Evolutionary conservation across 805 yeast genomes (phyloP), one percentile per base, ranked within the genome.

Genomic region (Teunomyces funiuensis): DNA sequence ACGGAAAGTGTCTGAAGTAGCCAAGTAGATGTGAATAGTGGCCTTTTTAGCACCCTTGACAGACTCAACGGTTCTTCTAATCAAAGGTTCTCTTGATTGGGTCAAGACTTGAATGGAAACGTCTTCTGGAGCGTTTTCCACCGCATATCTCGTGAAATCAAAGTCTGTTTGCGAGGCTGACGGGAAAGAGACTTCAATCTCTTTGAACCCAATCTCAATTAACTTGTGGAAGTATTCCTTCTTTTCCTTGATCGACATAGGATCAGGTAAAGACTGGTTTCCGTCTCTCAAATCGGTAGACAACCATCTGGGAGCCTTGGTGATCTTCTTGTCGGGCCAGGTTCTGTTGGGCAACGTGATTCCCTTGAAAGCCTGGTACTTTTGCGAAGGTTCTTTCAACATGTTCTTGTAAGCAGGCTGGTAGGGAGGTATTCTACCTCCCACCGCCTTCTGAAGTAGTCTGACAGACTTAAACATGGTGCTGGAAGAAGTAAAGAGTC

Each of bases 151-250:
- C 16, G 91, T 84, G 70, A 84, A 84, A 63, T 84, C 91, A 55
- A 84, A 84, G 65, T 84, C 91, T 5, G 88, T 82, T 58, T 84
- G 90, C 3, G 89, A 83, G 3, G 90, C 90, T 20, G 88, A 81
- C 7, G 91, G 91, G 66, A 84, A 84, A 2, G 88, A 71, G 36
- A 84, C 91, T 63, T 84, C 91, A 53, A 84, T 84, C 66, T 84
- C 91, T 58, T 84, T 84, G 68, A 84, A 83, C 2, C 91, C 91
- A 43, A 84, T 69, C 43, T 83, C 87, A 6, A 83, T 53, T 51
- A 84, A 69, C 62, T 84, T 84, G 53, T 82, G 82, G 71, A 83
- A 84, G 59, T 83, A 83, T 54, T 79, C 82, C 56, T 83, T 82
- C 65, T 84, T 84, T 61, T 84, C 86, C 39, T 73, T 80, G 11